Evolutionary conservation across 2,329 filamentous ascomycete genomes (phyloP).

Genomic region (Botrytis elliptica): DNA sequence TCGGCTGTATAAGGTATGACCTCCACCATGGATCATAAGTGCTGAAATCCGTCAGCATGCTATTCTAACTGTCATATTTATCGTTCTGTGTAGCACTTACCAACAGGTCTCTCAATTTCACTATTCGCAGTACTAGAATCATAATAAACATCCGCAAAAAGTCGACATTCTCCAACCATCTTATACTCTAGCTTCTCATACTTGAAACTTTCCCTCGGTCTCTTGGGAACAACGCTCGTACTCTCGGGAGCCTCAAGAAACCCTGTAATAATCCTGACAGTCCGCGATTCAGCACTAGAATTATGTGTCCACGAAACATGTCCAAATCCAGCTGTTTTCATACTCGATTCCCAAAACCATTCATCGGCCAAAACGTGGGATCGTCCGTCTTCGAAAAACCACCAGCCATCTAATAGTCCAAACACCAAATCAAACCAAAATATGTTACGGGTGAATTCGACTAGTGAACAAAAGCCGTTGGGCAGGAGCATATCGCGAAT

Average conservation of each 20-base stretch:
- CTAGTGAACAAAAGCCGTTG: conserved; percentile 29
- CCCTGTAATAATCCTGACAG: background rate
- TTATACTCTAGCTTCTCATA: background rate
- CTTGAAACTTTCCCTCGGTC: background rate
- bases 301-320: background rate
- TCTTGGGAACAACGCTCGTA: background rate
- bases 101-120: background rate
- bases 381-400: conserved; percentile 28
- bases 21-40: conserved; percentile 20
- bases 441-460: conserved; percentile 31
- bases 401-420: conserved; percentile 37
- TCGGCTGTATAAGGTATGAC: conserved; percentile 8
- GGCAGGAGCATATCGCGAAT: conserved; percentile 24
- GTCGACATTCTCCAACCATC: background rate
- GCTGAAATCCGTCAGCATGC: background rate
- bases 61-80: background rate
- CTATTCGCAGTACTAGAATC: background rate
- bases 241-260: background rate
- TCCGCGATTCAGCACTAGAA: background rate
- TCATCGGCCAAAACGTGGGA: conserved; percentile 20
- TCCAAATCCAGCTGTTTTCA: conserved; percentile 12
- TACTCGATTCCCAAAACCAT: conserved; percentile 23
- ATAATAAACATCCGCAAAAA: background rate
- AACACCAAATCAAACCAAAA: conserved; percentile 35
- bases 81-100: background rate